Conservation (phyloP, 2,329 filamentous ascomycete genomes). For the Trichoderma sp. region DNA sequence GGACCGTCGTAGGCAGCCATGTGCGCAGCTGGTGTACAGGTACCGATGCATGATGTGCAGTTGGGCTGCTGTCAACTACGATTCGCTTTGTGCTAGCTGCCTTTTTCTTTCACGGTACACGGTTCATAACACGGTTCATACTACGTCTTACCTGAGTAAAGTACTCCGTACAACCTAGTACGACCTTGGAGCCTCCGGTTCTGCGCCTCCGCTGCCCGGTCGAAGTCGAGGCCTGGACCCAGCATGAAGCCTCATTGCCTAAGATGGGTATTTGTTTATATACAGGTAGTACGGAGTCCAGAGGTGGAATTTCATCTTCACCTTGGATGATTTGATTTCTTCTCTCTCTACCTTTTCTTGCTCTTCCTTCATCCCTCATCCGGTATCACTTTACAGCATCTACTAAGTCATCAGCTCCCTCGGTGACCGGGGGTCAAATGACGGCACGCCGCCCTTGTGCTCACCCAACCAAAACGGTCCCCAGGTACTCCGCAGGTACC, state of each 20-base stretch:
- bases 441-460: slow-evolving; percentile 13
- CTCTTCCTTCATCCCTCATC: neutral
- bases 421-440: slow-evolving; percentile 10
- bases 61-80: neutral
- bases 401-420: neutral
- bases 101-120: neutral
- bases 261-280: neutral
- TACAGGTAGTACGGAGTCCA: neutral
- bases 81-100: neutral
- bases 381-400: neutral
- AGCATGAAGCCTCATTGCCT: neutral
- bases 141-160: neutral
- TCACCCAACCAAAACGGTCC: neutral
- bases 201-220: neutral
- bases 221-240: neutral
- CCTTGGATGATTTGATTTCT: neutral
- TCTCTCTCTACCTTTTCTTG: neutral
- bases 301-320: neutral
- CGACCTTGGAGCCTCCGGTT: neutral
- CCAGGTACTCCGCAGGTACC: neutral
- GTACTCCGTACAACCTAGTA: neutral
- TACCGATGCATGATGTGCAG: slow-evolving; percentile 3
- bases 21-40: neutral
- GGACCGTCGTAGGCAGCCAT: neutral
- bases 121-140: neutral